Base-by-base conservation (phyloP, 306 rosid species). In the Corylus americana region DNA sequence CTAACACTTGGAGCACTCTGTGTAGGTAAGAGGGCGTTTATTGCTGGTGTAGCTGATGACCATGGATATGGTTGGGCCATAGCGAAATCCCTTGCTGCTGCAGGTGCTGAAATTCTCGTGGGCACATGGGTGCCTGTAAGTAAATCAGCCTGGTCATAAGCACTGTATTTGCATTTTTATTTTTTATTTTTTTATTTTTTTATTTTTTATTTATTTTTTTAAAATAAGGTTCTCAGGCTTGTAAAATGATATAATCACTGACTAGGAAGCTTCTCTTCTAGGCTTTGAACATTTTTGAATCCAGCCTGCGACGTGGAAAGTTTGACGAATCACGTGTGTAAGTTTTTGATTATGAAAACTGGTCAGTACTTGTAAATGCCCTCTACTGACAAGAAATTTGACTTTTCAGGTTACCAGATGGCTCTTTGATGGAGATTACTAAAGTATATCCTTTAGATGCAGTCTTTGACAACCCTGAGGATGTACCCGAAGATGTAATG, bases 51-150 rank as follows among this genome's bases (percentile, higher is more conserved):
- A 62, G 97, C 98, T 55, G 97, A 94, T 86, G 98, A 94, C 82
- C 87, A 91, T 54, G 98, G 97, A 69, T 94, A 94, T 85, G 98
- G 98, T 29, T 94, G 97, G 98, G 97, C 98, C 53, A 94, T 94
- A n/a, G 98, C 98, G 73, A 94, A 92, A 90, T 89, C 98, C 81
- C 97, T 94, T 14, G 98, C 98, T 22, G 97, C 93, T 45, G 98
- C 97, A 2, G 98, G 97, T 70, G 98, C 98, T 76, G 95, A 94
- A 89, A 92, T 94, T 84, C 93, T 94, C 49, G 93, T 94, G 31
- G 98, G 98, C 73, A 94, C 98, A 12, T 94, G 98, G 98, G 98
- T 94, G 74, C 98, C 98, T 77, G 98, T 94, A 83, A 89, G 98
- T 89, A 76, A 76, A 74, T 68, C 71, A 73, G 27, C 73, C 63